Base-by-base conservation (phyloP, 495 filamentous ascomycete genomes). In the Lentithecium fluviatile region DNA sequence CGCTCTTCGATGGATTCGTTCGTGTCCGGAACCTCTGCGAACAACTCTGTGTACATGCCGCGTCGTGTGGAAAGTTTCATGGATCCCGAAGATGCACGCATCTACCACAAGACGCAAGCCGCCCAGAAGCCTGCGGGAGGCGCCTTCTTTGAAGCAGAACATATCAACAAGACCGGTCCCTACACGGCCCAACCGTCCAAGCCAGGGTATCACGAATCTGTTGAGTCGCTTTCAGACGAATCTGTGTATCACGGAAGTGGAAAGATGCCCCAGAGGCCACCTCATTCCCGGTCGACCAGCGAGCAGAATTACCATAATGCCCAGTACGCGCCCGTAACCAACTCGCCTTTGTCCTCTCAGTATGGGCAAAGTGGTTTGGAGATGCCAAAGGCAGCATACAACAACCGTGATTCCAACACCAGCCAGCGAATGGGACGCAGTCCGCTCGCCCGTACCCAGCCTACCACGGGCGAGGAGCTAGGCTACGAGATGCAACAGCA, bases 11-110 rank as follows among this genome's bases (percentile, higher is more conserved):
- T 85, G 53, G 92, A 97, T 42, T 91, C 87, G 40, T 75, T 82
- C 25, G 70, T 83, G 49, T 89, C 87, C 0, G 77, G 73, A 0
- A 79, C 78, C 15, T 87, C 82, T 3, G 82, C 76, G 2, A 78
- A 73, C 45, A 83, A 84, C 60, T 88, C 86, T 0, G 78, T 94
- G 20, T 87, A 85, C 64, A 71, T 89, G 66, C 91, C 92, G 2
- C 80, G 83, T 20, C 82, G 86, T 37, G 88, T 96, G 8, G 93
- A 96, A 62, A 90, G 83, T 69, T 81, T 95, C 64, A 88, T 94
- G 84, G 86, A 62, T 66, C 68, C 67, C 25, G 67, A 71, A 53
- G 71, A 75, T 43, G 66, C 66, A 1, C 63, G 48, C 12, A 24
- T 59, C 1, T 73, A 72, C 52, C 68, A 69, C 42, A 62, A 63